Evolutionary conservation across 768 basidiomycete genomes (phyloP).

Genomic region (Tricholoma flavovirens): DNA sequence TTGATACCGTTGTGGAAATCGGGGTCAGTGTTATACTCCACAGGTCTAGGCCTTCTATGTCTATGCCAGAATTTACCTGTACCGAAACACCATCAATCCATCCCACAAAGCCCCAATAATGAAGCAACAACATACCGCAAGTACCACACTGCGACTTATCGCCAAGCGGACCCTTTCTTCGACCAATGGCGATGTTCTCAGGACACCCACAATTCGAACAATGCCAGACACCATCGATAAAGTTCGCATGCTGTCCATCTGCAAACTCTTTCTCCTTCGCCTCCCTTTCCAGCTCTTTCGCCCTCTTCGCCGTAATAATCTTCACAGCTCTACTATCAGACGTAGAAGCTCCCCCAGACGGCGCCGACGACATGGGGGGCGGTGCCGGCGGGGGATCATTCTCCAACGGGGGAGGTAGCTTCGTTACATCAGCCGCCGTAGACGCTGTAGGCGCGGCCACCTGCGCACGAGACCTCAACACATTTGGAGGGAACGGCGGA

Average conservation of each 20-base stretch:
- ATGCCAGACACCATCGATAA: constrained; percentile 86
- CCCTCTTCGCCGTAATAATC: constrained; percentile 52
- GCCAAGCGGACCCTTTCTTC: constrained; percentile 85
- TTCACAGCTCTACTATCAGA: constrained; percentile 45
- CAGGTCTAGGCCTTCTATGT: constrained; percentile 74
- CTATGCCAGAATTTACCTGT: constrained; percentile 88
- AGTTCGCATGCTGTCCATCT: constrained; percentile 76
- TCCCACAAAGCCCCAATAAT: constrained; percentile 1
- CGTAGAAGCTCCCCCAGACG: constrained; percentile 15
- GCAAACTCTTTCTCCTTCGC: constrained; percentile 82
- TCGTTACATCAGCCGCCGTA: constrained; percentile 60
- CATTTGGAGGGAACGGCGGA: constrained; percentile 48
- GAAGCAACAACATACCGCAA: constrained; percentile 63
- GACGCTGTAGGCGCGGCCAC: constrained; percentile 56
- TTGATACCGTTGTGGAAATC: constrained; percentile 59
- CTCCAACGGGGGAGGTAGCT: constrained; percentile 54
- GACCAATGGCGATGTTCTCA: constrained; percentile 76
- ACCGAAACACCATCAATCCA: constrained; percentile 7
- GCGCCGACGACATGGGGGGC: constrained; percentile 3
- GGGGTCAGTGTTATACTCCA: constrained; percentile 72
- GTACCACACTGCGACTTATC: constrained; percentile 87
- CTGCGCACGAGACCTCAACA: constrained; percentile 56
- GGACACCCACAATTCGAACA: constrained; percentile 95
- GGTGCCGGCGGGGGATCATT: constrained; percentile 48
- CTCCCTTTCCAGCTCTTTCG: constrained; percentile 72